Evolutionary conservation across 176 grass and related monocot genomes (phyloP).

Genomic region (Rhynchospora pubera): DNA sequence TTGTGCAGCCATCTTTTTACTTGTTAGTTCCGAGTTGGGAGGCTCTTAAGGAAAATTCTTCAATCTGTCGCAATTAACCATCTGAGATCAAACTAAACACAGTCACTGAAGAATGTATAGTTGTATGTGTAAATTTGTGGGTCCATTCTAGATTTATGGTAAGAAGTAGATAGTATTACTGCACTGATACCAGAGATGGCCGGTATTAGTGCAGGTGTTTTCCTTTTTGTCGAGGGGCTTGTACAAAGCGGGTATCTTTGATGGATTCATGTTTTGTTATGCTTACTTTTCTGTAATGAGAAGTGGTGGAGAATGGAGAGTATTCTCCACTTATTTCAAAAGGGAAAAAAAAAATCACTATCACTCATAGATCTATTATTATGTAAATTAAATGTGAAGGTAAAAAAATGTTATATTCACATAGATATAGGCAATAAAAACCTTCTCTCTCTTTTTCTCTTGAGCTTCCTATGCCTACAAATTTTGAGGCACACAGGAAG

Average conservation of each 20-base stretch:
- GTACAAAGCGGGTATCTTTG: no score
- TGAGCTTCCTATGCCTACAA: slow-evolving; percentile 79
- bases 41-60: neutral
- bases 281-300: no score
- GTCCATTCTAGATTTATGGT: no score
- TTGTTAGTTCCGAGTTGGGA: neutral
- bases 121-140: no score
- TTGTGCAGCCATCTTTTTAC: neutral
- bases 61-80: neutral
- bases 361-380: neutral
- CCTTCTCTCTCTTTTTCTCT: slow-evolving; percentile 84
- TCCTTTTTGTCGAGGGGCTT: no score
- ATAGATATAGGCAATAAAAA: slow-evolving; percentile 83
- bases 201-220: no score
- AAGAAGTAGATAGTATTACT: no score
- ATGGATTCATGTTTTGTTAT: no score
- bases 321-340: no score
- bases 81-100: slow-evolving; percentile 16
- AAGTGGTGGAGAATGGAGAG: no score
- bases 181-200: no score
- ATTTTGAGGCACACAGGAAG: slow-evolving; percentile 66
- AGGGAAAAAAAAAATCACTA: no score
- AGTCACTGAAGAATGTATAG: neutral
- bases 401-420: slow-evolving; percentile 59
- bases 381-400: slow-evolving; percentile 23